A percentile compares a stretch with the other conserved stretches of the same genome.
These are phyloP conservation scores for Pholiota molesta DNA, from an alignment of 768 basidiomycete genomes.

Conservation along the genomic window DNA sequence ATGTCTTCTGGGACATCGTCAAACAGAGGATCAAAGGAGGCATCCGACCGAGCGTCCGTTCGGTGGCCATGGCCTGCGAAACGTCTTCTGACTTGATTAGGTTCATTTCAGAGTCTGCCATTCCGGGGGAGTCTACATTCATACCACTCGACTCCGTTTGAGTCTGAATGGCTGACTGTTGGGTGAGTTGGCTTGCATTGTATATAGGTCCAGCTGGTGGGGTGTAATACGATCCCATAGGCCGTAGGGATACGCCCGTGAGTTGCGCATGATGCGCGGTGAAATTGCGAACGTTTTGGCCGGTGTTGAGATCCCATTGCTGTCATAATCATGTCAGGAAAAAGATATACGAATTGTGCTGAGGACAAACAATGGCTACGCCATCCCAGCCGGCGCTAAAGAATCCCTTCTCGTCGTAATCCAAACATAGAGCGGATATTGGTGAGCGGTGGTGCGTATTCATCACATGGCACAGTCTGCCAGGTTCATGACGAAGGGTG, in stretches of 20 bases:
- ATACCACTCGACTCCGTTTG: constrained; percentile 10
- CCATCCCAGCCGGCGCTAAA: constrained; percentile 97
- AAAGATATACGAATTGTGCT: neutral
- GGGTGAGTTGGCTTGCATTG: constrained; percentile 15
- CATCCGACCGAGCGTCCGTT: constrained; percentile 74
- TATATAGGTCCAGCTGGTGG: constrained; percentile 23
- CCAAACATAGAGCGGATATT: constrained; percentile 83
- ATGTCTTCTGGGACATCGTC: constrained; percentile 58
- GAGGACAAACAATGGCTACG: constrained; percentile 69
- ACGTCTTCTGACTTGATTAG: constrained; percentile 10
- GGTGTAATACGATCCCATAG: constrained; percentile 45
- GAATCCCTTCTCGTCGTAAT: constrained; percentile 81
- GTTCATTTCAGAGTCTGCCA: constrained; percentile 1
- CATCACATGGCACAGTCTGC: constrained; percentile 72
- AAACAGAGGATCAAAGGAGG: constrained; percentile 87
- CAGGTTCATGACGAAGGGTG: constrained; percentile 92
- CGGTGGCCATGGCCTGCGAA: constrained; percentile 23
- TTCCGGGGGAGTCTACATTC: constrained; percentile 16
- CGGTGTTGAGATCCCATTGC: constrained; percentile 99
- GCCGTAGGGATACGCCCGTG: constrained; percentile 77
- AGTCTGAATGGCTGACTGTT: constrained; percentile 7
- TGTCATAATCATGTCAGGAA: constrained; percentile 34
- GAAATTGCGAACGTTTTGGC: constrained; percentile 75
- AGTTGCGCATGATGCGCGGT: constrained; percentile 85
- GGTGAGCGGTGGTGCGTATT: constrained; percentile 79